A percentile compares a stretch with the other conserved stretches of the same genome.
Conservation (phyloP, 305 asterid species). For the Fraxinus angustifolia region DNA sequence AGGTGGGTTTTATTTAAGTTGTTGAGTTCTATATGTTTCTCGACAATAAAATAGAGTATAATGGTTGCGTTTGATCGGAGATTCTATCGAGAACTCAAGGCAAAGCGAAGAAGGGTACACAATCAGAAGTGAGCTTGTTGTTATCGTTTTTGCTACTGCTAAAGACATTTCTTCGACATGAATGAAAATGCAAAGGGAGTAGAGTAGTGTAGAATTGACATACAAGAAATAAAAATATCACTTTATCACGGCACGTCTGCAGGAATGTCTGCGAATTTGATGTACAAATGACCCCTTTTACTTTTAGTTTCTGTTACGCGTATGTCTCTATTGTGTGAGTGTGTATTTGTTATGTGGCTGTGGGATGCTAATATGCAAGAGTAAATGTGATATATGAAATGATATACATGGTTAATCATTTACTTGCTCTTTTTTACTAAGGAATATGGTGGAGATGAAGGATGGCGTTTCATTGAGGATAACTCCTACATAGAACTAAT, state of each 20-base stretch:
- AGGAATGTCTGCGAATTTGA: not conserved
- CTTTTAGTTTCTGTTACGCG: not conserved
- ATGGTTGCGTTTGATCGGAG: not conserved
- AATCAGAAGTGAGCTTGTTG: not conserved
- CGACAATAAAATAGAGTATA: not conserved
- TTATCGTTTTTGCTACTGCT: not conserved
- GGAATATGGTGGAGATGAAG: slow-evolving; percentile 29
- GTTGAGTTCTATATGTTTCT: no score
- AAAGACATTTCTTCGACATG: not conserved
- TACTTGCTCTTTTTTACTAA: not conserved
- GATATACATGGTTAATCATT: not conserved
- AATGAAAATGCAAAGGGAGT: not conserved
- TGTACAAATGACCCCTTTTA: not conserved
- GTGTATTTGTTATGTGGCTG: not conserved
- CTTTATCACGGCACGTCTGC: not conserved
- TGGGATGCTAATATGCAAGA: not conserved
- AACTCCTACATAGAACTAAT: slow-evolving; percentile 22
- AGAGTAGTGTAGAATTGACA: not conserved
- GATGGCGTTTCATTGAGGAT: slow-evolving; percentile 31
- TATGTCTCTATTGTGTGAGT: not conserved
- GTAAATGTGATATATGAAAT: not conserved
- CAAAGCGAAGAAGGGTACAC: not conserved
- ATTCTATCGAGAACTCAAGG: not conserved
- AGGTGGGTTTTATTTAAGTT: not conserved
- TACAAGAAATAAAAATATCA: not conserved